A percentile compares a stretch with the other conserved stretches of the same genome.
Evolutionary conservation across 2,329 filamentous ascomycete genomes (phyloP).

Genomic region (Cercospora sojina): DNA sequence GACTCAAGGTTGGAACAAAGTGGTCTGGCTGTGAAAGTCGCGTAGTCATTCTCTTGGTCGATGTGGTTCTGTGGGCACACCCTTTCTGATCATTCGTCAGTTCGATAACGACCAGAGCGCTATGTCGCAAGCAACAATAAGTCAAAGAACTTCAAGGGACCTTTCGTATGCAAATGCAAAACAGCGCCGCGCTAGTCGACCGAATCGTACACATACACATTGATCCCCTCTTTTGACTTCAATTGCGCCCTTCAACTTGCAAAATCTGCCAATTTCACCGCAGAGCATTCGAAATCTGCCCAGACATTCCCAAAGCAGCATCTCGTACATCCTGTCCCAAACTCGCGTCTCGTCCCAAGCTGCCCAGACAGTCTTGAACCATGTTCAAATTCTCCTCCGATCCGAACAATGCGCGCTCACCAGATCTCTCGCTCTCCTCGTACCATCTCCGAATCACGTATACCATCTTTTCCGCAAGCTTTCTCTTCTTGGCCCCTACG

Average conservation of each 20-base stretch:
- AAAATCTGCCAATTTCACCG: slow-evolving; percentile 9
- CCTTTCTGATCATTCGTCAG: not conserved
- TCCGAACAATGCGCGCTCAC: slow-evolving; percentile 57
- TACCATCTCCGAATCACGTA: slow-evolving; percentile 64
- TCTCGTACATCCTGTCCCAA: slow-evolving; percentile 27
- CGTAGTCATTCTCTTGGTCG: not conserved
- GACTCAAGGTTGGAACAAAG: not conserved
- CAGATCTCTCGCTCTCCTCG: slow-evolving; percentile 54
- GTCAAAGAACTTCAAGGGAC: not conserved
- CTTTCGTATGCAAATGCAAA: slow-evolving; percentile 5
- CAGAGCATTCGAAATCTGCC: slow-evolving; percentile 19
- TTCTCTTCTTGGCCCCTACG: slow-evolving; percentile 53
- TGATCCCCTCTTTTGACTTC: not conserved
- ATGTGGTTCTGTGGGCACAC: not conserved
- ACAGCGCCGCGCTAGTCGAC: slow-evolving; percentile 20
- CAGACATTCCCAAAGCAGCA: slow-evolving; percentile 25
- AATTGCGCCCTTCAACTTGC: not conserved
- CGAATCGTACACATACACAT: not conserved
- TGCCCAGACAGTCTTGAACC: slow-evolving; percentile 35
- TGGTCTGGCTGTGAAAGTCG: not conserved
- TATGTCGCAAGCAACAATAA: not conserved
- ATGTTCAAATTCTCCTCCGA: slow-evolving; percentile 57
- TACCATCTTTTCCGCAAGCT: slow-evolving; percentile 61
- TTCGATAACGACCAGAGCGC: not conserved
- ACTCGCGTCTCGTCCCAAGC: slow-evolving; percentile 27